phyloP scores from a whole-genome alignment of 768 basidiomycete genomes.

The Macrolepiota fuliginosa region DNA sequence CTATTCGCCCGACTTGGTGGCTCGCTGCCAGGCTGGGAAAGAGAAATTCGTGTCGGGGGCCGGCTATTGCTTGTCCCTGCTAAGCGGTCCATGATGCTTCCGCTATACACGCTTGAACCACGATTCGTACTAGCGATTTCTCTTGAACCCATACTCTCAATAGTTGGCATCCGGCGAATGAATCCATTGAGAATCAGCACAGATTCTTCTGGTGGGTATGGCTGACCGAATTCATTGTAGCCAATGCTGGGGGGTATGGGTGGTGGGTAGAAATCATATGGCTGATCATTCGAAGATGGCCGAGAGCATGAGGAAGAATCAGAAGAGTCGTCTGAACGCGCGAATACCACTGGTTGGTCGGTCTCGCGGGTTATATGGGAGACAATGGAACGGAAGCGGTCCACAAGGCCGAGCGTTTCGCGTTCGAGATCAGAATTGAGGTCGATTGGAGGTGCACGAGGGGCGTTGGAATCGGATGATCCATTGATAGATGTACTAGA shows the following conservation, averaged over 20 bases:
- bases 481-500: slow-evolving; percentile 1
- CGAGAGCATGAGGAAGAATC: slow-evolving; percentile 9
- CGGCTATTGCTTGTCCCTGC: slow-evolving; percentile 25
- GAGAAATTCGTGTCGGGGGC: slow-evolving; percentile 38
- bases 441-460: slow-evolving; percentile 2
- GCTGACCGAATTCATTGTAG: slow-evolving; percentile 47
- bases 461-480: background rate
- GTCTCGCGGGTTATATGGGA: slow-evolving; percentile 51
- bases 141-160: slow-evolving; percentile 71
- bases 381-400: slow-evolving; percentile 50
- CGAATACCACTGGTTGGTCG: slow-evolving; percentile 42
- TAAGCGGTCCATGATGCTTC: slow-evolving; percentile 14
- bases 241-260: slow-evolving; percentile 30
- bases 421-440: slow-evolving; percentile 25
- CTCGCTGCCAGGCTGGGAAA: slow-evolving; percentile 23
- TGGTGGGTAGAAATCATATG: slow-evolving; percentile 26
- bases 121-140: slow-evolving; percentile 41
- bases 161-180: slow-evolving; percentile 78
- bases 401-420: slow-evolving; percentile 41
- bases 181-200: slow-evolving; percentile 61
- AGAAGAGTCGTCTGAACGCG: slow-evolving; percentile 26
- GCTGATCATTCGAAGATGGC: slow-evolving; percentile 16
- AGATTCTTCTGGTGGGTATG: slow-evolving; percentile 46
- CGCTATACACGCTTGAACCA: slow-evolving; percentile 19
- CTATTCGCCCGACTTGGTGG: slow-evolving; percentile 13